These are phyloP conservation scores for Aspergillus udagawae DNA, from an alignment of 2,329 filamentous ascomycete species.

Conservation along the genomic window DNA sequence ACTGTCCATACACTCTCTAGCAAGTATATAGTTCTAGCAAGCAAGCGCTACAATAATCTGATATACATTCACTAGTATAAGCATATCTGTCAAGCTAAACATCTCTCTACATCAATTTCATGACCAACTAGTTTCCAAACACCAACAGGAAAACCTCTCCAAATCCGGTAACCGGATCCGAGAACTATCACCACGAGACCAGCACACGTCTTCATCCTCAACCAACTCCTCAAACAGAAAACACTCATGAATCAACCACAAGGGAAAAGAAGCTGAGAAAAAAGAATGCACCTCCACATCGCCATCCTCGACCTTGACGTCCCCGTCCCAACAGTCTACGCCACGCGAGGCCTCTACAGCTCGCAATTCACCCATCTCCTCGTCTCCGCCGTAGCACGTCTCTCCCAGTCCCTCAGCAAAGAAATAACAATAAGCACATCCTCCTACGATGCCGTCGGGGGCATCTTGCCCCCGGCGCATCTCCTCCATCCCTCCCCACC, in stretches of 20 bases:
- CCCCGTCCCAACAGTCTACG: constrained; percentile 30
- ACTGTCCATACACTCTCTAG: neutral
- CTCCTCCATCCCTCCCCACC: too few species aligned
- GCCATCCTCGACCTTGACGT: constrained; percentile 35
- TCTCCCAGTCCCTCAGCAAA: constrained; percentile 13
- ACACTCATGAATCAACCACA: neutral
- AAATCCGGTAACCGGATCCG: neutral
- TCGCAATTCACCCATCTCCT: constrained; percentile 33
- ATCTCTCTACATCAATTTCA: neutral
- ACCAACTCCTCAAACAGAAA: neutral
- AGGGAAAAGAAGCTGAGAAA: neutral
- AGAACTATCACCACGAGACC: neutral
- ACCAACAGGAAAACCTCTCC: neutral
- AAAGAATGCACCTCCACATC: constrained; percentile 25
- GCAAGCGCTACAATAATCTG: neutral
- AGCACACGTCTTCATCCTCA: neutral
- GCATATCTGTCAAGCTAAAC: neutral
- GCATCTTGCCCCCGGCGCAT: constrained; percentile 19
- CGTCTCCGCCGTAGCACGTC: constrained; percentile 25
- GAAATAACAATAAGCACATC: constrained; percentile 24
- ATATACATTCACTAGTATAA: neutral
- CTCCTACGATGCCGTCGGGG: constrained; percentile 31
- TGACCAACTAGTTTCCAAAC: too few species aligned
- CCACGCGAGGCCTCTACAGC: constrained; percentile 32
- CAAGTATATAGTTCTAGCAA: neutral